These are phyloP conservation scores for Incumbomyces lentus DNA, from an alignment of 2,329 filamentous ascomycete genomes.

Conservation along the genomic window DNA sequence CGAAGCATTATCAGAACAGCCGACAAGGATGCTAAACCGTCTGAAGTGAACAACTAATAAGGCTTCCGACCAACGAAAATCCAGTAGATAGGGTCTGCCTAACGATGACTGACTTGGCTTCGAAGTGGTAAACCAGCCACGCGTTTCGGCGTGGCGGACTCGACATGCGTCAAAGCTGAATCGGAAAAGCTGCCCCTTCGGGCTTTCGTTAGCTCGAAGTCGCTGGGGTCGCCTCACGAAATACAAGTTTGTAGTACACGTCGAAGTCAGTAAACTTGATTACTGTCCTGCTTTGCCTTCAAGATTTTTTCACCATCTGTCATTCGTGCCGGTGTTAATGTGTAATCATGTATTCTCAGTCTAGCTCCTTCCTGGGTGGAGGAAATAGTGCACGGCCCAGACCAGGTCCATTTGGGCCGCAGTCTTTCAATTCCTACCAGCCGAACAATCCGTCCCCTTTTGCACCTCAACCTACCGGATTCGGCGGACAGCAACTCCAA, in stretches of 20 bases:
- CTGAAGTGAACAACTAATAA: too few relatives aligned
- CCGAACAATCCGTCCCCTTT: slow-evolving; percentile 49
- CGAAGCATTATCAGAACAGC: too few relatives aligned
- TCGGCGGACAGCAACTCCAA: slow-evolving; percentile 46
- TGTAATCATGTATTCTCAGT: slow-evolving; percentile 72
- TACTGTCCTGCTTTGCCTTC: not conserved
- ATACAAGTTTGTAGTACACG: not conserved
- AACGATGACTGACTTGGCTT: too few relatives aligned
- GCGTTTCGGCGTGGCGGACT: not conserved
- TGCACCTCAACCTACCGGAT: slow-evolving; percentile 45
- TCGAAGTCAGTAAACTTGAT: not conserved
- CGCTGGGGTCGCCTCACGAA: not conserved
- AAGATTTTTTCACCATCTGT: slow-evolving; percentile 15
- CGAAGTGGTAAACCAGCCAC: too few relatives aligned
- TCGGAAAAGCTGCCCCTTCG: not conserved
- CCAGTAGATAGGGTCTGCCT: too few relatives aligned
- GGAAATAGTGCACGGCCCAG: slow-evolving; percentile 64
- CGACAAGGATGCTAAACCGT: too few relatives aligned
- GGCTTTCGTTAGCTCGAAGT: not conserved
- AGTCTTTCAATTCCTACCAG: slow-evolving; percentile 38
- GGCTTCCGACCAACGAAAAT: too few relatives aligned
- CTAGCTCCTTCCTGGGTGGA: slow-evolving; percentile 75
- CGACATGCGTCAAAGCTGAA: not conserved
- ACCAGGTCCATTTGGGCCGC: slow-evolving; percentile 47
- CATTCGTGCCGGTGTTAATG: slow-evolving; percentile 19